These are phyloP conservation scores for Eremothecium coryli DNA, from an alignment of 1,139 yeast genomes.

Conservation along the genomic window DNA sequence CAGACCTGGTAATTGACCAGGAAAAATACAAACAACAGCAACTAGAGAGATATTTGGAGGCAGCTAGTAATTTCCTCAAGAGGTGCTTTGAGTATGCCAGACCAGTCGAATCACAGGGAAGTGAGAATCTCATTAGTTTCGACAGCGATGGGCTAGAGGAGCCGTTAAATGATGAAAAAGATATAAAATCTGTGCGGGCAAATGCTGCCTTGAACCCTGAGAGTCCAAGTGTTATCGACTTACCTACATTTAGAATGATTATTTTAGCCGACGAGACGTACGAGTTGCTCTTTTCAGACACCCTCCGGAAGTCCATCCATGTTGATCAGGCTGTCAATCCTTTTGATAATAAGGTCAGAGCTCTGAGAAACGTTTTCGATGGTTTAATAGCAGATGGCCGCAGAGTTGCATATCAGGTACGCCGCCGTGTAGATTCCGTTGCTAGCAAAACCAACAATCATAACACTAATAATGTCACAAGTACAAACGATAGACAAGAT, in stretches of 20 bases:
- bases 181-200: constrained; percentile 40
- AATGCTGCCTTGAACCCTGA: constrained; percentile 78
- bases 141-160: constrained; percentile 18
- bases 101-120: constrained; percentile 36
- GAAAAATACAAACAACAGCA: constrained; percentile 61
- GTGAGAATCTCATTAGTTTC: not conserved
- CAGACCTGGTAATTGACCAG: constrained; percentile 52
- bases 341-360: constrained; percentile 43
- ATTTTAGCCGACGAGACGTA: constrained; percentile 88
- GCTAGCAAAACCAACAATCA: constrained; percentile 25
- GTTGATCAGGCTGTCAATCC: constrained; percentile 47
- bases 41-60: constrained; percentile 70
- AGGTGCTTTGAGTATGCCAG: constrained; percentile 87
- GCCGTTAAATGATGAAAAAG: constrained; percentile 25
- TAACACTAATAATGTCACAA: not conserved
- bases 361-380: constrained; percentile 80
- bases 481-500: constrained; percentile 13
- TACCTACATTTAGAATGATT: constrained; percentile 93
- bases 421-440: constrained; percentile 66
- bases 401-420: constrained; percentile 79
- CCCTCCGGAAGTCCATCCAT: constrained; percentile 58
- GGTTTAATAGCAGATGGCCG: constrained; percentile 87
- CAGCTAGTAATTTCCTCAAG: constrained; percentile 80
- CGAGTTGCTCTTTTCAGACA: constrained; percentile 67
- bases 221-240: constrained; percentile 62